Evolutionary conservation across 2,329 filamentous ascomycete genomes (phyloP).

Genomic region (Fusarium tricinctum): DNA sequence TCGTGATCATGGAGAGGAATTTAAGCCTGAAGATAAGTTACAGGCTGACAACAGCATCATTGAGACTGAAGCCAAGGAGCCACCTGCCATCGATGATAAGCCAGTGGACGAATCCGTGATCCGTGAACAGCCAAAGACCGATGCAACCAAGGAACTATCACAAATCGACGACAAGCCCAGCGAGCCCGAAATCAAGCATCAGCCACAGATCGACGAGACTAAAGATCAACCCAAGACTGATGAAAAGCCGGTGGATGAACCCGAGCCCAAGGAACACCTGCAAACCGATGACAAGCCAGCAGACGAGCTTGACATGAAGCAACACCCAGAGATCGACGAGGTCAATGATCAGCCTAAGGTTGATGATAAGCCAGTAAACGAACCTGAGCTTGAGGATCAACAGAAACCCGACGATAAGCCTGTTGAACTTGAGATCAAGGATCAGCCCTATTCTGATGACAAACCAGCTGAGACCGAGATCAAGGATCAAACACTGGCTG

Average conservation of each 20-base stretch:
- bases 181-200: not conserved
- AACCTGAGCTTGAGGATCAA: constrained; percentile 1
- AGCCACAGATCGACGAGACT: not conserved
- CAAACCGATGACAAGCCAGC: not conserved
- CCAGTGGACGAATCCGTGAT: not conserved
- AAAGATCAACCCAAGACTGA: not conserved
- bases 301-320: not conserved
- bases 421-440: not conserved
- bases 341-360: not conserved
- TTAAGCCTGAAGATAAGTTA: not conserved
- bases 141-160: not conserved
- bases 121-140: not conserved
- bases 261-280: not conserved
- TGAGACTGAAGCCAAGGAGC: not conserved
- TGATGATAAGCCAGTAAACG: not conserved
- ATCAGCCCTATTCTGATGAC: not conserved
- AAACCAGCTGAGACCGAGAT: not conserved
- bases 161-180: not conserved
- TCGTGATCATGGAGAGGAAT: not conserved
- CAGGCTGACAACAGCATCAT: not conserved
- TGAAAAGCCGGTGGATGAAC: not conserved
- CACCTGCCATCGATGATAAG: not conserved
- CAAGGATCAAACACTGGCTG: constrained; percentile 1
- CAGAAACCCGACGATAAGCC: constrained; percentile 7
- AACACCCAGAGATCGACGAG: not conserved